phyloP scores from a whole-genome alignment of 305 asterid species.

The Fraxinus xanthoxyloides region DNA sequence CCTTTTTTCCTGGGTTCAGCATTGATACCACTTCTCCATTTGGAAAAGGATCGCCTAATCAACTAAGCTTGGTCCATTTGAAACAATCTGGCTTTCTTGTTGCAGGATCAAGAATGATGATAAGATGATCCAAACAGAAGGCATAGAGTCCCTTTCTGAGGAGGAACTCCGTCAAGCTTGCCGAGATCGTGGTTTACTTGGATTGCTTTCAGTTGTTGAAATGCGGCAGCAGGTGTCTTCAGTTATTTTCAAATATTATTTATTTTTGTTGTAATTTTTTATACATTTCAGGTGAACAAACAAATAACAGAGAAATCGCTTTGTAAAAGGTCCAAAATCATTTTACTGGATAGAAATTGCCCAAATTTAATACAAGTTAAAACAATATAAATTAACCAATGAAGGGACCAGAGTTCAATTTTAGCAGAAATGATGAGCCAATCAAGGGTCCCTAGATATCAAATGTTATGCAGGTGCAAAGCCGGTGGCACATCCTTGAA shows the following conservation, averaged over 20 bases:
- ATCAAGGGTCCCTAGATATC: too few relatives aligned
- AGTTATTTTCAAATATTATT: background rate
- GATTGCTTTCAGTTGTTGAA: constrained; percentile 84
- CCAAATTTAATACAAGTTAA: too few relatives aligned
- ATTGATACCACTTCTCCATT: too few relatives aligned
- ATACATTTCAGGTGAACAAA: background rate
- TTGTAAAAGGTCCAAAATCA: too few relatives aligned
- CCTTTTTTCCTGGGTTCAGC: too few relatives aligned
- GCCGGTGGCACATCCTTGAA: too few relatives aligned
- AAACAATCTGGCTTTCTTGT: constrained; percentile 23
- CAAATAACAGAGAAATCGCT: background rate
- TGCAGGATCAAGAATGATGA: constrained; percentile 88
- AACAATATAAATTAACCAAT: too few relatives aligned
- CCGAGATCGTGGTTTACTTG: constrained; percentile 91
- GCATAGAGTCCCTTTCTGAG: constrained; percentile 83
- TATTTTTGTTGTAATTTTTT: background rate
- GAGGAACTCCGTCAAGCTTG: constrained; percentile 96
- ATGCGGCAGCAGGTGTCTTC: constrained; percentile 77
- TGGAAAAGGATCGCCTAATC: too few relatives aligned
- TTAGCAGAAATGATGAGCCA: too few relatives aligned
- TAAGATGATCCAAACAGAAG: constrained; percentile 89
- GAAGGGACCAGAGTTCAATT: too few relatives aligned
- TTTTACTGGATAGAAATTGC: too few relatives aligned
- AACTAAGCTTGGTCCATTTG: background rate
- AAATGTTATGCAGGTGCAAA: too few relatives aligned